These are phyloP conservation scores for Cerrena zonata DNA, from an alignment of 1,284 basidiomycete species.

Conservation along the genomic window DNA sequence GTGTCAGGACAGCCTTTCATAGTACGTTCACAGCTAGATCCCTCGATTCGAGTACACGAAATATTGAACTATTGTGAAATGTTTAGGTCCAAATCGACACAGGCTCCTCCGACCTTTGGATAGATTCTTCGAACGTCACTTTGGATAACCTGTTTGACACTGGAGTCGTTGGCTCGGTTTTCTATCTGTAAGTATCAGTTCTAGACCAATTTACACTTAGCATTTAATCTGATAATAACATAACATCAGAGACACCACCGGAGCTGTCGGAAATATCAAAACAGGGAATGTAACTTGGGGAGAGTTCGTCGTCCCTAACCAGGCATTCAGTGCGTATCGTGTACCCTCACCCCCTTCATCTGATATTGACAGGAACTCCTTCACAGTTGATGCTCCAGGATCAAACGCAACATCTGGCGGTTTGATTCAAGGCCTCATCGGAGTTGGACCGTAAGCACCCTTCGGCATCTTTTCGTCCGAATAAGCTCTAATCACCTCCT, in stretches of 20 bases:
- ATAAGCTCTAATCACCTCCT: background rate
- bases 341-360: background rate
- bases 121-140: background rate
- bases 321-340: slow-evolving; percentile 19
- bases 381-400: slow-evolving; percentile 14
- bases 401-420: slow-evolving; percentile 11
- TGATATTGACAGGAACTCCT: background rate
- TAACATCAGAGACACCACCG: background rate
- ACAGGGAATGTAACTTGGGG: slow-evolving; percentile 16
- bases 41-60: background rate
- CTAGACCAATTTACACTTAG: background rate
- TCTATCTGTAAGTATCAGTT: slow-evolving; percentile 1
- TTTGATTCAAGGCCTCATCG: background rate
- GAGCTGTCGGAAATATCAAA: background rate
- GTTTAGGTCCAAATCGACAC: slow-evolving; percentile 6
- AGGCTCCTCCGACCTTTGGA: slow-evolving; percentile 5
- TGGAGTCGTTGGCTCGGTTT: background rate
- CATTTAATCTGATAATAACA: background rate
- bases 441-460: slow-evolving; percentile 7
- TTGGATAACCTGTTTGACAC: background rate
- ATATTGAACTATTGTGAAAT: background rate
- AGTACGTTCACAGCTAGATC: background rate
- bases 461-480: background rate
- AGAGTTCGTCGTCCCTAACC: slow-evolving; percentile 16
- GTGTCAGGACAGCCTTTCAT: background rate